Evolutionary conservation across 2,329 filamentous ascomycete species (phyloP), one percentile per base, ranked within the genome.

Genomic region (Penicillium expansum): DNA sequence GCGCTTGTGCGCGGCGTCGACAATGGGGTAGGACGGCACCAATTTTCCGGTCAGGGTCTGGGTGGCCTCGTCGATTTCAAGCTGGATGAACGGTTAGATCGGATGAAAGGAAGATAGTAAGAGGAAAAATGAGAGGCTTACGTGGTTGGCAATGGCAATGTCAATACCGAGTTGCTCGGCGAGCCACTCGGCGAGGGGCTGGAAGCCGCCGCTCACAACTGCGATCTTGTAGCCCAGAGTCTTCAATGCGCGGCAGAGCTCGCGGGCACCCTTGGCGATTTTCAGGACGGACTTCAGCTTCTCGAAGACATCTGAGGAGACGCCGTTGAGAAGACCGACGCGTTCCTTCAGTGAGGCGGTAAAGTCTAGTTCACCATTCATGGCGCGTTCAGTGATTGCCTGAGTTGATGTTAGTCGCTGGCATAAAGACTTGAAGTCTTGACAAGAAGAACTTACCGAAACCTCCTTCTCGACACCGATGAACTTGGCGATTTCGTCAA

Each of bases 301-400:
- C 57, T 91, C 86, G 67, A 95, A 96, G 16, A 97, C 87, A 55
- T 84, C 84, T 10, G 83, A 86, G 0, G 90, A 86, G 8, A 97
- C 86, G 32, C 92, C 93, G 66, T 88, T 89, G 39, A 99, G 83
- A 42, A 97, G 81, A 39, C 83, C 83, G 29, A 95, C 91, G 20
- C 94, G 84, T 71, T 90, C 90, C 56, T 87, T 86, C 69, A 99
- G 86, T 0, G 90, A 92, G 0, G 85, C 84, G 51, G 92, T 87
- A 66, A 99, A 99, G 73, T 97, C 92, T 35, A 97, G 81, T 78
- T 97, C 92, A 58, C 94, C 94, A 64, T 93, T 87, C 94, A 99
- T 99, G 35, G 94, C 93, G 33, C 92, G 88, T 58, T 88, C 88
- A 0, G 94, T 99, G 65, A 99, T 97, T 67, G 88, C 82, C 78